Evolutionary conservation across 2,329 filamentous ascomycete species (phyloP).

Genomic region (Aspergillus phoenicis): DNA sequence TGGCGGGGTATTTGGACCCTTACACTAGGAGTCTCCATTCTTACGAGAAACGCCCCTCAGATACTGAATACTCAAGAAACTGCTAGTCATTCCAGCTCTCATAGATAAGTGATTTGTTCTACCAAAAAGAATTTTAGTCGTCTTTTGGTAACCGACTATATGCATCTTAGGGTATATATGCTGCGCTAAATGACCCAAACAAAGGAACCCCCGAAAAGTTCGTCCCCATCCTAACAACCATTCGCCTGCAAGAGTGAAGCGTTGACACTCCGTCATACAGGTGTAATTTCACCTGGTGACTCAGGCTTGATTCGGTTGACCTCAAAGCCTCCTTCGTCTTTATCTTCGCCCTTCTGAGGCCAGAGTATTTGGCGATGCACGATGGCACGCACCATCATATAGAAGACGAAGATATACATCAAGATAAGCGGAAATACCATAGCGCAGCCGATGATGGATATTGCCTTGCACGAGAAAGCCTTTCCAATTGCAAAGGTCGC

Average conservation of each 20-base stretch:
- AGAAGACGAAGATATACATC: conserved; percentile 69
- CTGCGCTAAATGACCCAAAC: too few species aligned
- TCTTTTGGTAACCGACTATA: too few species aligned
- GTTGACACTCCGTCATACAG: conserved; percentile 17
- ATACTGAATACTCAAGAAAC: too few species aligned
- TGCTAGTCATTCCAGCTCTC: too few species aligned
- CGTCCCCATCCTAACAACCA: too few species aligned
- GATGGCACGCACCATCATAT: conserved; percentile 71
- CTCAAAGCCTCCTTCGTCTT: conserved; percentile 62
- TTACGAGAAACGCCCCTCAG: too few species aligned
- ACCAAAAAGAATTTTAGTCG: too few species aligned
- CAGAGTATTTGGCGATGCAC: conserved; percentile 69
- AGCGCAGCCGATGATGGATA: conserved; percentile 68
- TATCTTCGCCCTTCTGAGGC: conserved; percentile 71
- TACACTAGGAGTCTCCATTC: too few species aligned
- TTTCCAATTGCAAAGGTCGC: conserved; percentile 72
- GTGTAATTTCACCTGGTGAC: conserved; percentile 17
- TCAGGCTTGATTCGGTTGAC: conserved; percentile 35
- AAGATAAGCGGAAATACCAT: conserved; percentile 67
- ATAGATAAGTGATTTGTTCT: too few species aligned
- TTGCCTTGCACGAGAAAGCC: conserved; percentile 60
- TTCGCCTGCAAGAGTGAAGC: neutral
- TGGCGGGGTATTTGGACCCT: too few species aligned
- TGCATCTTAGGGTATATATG: too few species aligned
- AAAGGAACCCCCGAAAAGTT: too few species aligned